Percentiles rank a stretch among this genome's conserved stretches.
These are phyloP conservation scores for Aquanectria penicillioides DNA, from an alignment of 2,329 filamentous ascomycete species.

Conservation along the genomic window DNA sequence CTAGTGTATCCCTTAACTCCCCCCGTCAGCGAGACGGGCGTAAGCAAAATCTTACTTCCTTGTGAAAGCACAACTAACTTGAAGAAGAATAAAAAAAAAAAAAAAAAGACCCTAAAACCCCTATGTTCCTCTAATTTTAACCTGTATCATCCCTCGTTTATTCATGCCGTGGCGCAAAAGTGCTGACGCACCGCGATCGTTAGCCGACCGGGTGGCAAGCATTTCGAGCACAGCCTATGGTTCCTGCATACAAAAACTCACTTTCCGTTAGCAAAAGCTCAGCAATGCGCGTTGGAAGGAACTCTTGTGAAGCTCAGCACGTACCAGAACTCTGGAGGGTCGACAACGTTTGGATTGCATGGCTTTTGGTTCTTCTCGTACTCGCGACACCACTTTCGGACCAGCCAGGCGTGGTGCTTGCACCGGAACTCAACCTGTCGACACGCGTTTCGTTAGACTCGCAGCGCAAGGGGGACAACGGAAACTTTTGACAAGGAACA, in stretches of 20 bases:
- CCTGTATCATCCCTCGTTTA: neutral
- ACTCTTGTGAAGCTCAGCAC: no score
- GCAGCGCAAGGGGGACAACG: neutral
- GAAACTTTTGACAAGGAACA: neutral
- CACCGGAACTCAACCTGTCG: conserved; percentile 37
- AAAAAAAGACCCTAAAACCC: no score
- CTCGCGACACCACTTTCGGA: conserved; percentile 35
- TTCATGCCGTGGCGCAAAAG: neutral
- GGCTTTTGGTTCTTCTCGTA: conserved; percentile 37
- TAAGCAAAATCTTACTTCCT: neutral
- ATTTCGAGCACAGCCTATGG: conserved; percentile 17
- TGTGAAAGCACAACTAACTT: neutral
- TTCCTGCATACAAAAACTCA: neutral
- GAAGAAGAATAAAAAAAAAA: no score
- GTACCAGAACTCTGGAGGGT: conserved; percentile 39
- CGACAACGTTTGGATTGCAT: conserved; percentile 36
- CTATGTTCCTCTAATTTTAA: neutral
- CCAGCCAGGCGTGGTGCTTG: conserved; percentile 37
- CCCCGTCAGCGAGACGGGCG: neutral
- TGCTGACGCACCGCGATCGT: conserved; percentile 9
- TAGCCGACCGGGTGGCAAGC: conserved; percentile 2
- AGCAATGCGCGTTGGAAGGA: neutral
- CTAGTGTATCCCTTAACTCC: neutral
- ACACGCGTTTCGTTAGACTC: neutral
- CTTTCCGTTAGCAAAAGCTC: neutral